These are phyloP conservation scores for Rhizoclosmatium sp. DNA, from an alignment of 192 early-diverging fungal genomes.

Conservation along the genomic window DNA sequence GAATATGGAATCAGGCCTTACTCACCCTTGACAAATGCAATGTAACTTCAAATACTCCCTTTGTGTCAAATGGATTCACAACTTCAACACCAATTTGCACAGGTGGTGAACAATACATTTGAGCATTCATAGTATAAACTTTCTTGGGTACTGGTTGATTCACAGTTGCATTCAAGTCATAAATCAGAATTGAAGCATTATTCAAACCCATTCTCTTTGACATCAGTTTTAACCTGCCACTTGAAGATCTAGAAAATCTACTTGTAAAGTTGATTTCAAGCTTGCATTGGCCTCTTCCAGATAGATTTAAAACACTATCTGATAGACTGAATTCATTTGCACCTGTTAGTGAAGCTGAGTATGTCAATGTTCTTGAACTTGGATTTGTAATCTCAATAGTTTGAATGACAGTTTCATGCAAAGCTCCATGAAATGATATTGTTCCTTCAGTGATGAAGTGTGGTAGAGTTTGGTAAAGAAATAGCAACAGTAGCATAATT, in stretches of 20 bases:
- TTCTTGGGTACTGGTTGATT: slow-evolving; percentile 37
- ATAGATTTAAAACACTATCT: slow-evolving; percentile 19
- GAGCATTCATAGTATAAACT: slow-evolving; percentile 41
- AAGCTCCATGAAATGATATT: slow-evolving; percentile 51
- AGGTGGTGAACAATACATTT: slow-evolving; percentile 55
- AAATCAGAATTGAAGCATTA: slow-evolving; percentile 51
- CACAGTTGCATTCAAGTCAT: slow-evolving; percentile 43
- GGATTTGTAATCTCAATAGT: slow-evolving; percentile 57
- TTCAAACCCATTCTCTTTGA: slow-evolving; percentile 56
- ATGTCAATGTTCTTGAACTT: slow-evolving; percentile 37
- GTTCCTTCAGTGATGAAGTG: slow-evolving; percentile 48
- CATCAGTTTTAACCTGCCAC: slow-evolving; percentile 44
- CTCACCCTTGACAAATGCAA: slow-evolving; percentile 44
- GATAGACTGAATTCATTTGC: slow-evolving; percentile 37
- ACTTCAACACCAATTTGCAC: slow-evolving; percentile 43
- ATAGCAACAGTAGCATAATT: slow-evolving; percentile 47
- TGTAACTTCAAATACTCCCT: slow-evolving; percentile 47
- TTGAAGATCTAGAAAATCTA: slow-evolving; percentile 43
- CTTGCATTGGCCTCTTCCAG: slow-evolving; percentile 28
- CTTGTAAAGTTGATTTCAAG: slow-evolving; percentile 50
- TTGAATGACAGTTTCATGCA: slow-evolving; percentile 50
- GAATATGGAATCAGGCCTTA: background rate
- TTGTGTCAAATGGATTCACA: slow-evolving; percentile 47
- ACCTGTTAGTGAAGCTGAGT: slow-evolving; percentile 45
- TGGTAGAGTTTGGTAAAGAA: slow-evolving; percentile 60